Base-by-base conservation (phyloP, 148 eudicot species). In the Fagopyrum esculentum region DNA sequence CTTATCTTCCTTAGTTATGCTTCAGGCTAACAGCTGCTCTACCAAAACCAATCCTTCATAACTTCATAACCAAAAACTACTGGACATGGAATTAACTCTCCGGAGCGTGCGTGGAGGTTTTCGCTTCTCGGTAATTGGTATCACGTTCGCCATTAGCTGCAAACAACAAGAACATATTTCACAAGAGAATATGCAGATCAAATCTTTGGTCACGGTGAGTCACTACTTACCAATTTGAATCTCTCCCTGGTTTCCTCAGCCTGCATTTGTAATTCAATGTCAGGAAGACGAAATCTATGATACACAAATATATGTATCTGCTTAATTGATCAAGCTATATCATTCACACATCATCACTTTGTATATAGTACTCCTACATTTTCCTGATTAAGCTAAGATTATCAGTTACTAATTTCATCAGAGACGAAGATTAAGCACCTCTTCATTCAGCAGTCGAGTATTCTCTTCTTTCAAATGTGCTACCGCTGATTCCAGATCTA, bases 81-180 rank as follows among this genome's bases (percentile, higher is more conserved):
- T 69, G 73, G 26, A 52, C 79, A 82, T 76, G 59, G 86, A 83
- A 12, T 73, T 68, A 43, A 63, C 73, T 74, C 82, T 78, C 30
- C 85, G 79, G 77, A 83, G 80, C 66, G 79, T 75, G 77, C 83
- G 78, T 45, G 80, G 80, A 70, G 89, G 85, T 68, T 79, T 81
- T 76, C 71, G 71, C 56, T 80, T 63, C 79, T 86, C 89, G 70
- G 59, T 80, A 56, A 83, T 80, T 47, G 89, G 86, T 60, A 81
- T 78, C 72, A 83, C 60, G 77, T 80, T 83, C 78, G 83, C 80
- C 85, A 86, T 86, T 48, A 86, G 83, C 89, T 86, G 83, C 78
- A 78, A 4, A 51, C 16, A 51, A 51, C 5, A 16, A 9, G 56
- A 16, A 51, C 56, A 51, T 51, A 13, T 12, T 3, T 45, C 45